Base-by-base conservation (phyloP, 1,284 basidiomycete genomes). In the Butyriboletus regius region DNA sequence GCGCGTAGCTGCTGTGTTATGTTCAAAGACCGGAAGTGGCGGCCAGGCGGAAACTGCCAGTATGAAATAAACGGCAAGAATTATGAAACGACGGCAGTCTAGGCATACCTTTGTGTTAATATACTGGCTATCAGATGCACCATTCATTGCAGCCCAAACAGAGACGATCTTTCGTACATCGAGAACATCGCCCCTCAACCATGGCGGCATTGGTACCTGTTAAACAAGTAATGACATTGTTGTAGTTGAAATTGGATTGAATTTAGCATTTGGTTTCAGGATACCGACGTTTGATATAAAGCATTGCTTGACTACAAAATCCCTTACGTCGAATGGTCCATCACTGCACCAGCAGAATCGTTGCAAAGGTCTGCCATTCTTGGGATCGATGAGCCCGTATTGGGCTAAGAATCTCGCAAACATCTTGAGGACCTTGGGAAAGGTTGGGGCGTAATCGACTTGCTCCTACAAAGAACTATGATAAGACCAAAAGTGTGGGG, bases 231-330 rank as follows among this genome's bases (percentile, higher is more conserved):
- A 48, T 49, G 52, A 18, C 8, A 49, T 49, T 48, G 49, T 39
- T 17, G 37, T 24, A 39, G 34, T 50, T 24, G 70, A 63, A 39
- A 66, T 60, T 14, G 66, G 60, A 32, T 67, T 62, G 43, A 29
- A 66, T 67, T 37, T 60, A 56, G 70, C 66, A 44, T 67, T 57
- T 52, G 72, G 55, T 48, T 67, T 49, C 46, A 54, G 44, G 45
- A 63, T 50, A 68, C 74, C 58, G 52, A 83, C 84, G 63, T 81
- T 78, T 44, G 86, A 90, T 60, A 94, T 88, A 67, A 88, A 91
- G 64, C 83, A 88, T 64, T 91, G 86, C 67, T 94, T 88, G 41
- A 86, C 79, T 51, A 88, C 78, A 62, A 93, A 93, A 70, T 93
- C 86, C 45, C 87, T 78, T 41, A 94, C 69, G 64, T 94, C 91